Conservation (phyloP, 2,329 filamentous ascomycete species). For the Colletotrichum lupini region DNA sequence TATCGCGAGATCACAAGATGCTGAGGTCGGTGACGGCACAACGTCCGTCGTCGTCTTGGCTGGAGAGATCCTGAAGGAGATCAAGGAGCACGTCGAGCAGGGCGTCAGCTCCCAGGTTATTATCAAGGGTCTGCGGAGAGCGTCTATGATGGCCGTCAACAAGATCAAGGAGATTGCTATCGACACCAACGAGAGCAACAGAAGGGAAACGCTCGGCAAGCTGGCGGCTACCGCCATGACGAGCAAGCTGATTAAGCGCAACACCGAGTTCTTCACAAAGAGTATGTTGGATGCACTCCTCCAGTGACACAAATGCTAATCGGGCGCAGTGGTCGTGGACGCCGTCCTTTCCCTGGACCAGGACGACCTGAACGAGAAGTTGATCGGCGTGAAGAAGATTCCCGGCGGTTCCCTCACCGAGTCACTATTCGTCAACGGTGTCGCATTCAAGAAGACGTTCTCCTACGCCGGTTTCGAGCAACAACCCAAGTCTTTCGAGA, state of each 20-base stretch:
- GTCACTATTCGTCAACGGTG: constrained; percentile 95
- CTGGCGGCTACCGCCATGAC: constrained; percentile 97
- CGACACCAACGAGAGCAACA: constrained; percentile 83
- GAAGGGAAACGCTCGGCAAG: constrained; percentile 88
- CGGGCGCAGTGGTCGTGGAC: constrained; percentile 87
- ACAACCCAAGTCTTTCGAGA: constrained; percentile 93
- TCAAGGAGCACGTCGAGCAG: constrained; percentile 95
- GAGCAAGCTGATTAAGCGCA: constrained; percentile 98
- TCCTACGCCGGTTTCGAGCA: constrained; percentile 99
- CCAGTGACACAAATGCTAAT: neutral
- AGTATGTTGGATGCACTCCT: constrained; percentile 65
- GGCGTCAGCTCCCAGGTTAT: constrained; percentile 98
- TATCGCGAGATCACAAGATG: constrained; percentile 98
- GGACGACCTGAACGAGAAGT: constrained; percentile 95
- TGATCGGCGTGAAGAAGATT: constrained; percentile 99
- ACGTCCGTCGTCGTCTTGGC: constrained; percentile 97
- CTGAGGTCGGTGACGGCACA: constrained; percentile 97
- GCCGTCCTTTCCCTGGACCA: constrained; percentile 96
- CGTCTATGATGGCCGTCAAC: constrained; percentile 92
- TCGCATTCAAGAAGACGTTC: constrained; percentile 99
- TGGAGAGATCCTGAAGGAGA: constrained; percentile 97
- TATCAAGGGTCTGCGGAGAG: constrained; percentile 93
- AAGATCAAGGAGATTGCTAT: constrained; percentile 99
- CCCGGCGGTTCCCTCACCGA: constrained; percentile 96
- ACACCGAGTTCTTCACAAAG: constrained; percentile 97